Evolutionary conservation across 768 basidiomycete species (phyloP).

Genomic region (Rubroboletus pulcherrimus): DNA sequence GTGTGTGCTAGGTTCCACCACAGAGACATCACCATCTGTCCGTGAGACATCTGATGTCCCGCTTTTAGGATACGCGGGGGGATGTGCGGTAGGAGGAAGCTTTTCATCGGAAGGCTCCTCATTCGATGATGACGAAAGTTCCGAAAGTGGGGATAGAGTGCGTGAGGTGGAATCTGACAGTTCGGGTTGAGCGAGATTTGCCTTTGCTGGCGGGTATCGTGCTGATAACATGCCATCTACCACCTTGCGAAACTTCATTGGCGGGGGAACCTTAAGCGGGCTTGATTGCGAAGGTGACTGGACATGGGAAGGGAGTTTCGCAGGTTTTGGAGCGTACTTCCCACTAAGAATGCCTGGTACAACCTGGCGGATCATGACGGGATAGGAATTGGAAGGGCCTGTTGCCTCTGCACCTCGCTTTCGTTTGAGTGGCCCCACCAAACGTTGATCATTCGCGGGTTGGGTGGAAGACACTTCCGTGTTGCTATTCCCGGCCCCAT

Average conservation of each 20-base stretch:
- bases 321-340: constrained; percentile 27
- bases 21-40: constrained; percentile 1
- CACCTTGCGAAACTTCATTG: constrained; percentile 39
- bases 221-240: constrained; percentile 35
- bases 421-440: constrained; percentile 31
- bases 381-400: constrained; percentile 21
- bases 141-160: constrained; percentile 21
- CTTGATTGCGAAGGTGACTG: constrained; percentile 14
- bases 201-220: constrained; percentile 22
- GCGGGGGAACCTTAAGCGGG: constrained; percentile 22
- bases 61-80: background rate
- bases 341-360: constrained; percentile 32
- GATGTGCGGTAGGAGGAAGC: background rate
- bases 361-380: constrained; percentile 35
- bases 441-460: constrained; percentile 4
- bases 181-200: constrained; percentile 8
- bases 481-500: constrained; percentile 4
- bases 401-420: constrained; percentile 20
- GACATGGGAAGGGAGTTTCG: constrained; percentile 13
- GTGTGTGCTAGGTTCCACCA: constrained; percentile 7
- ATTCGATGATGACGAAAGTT: constrained; percentile 20
- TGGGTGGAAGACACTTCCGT: constrained; percentile 9
- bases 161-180: background rate
- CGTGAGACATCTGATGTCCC: background rate
- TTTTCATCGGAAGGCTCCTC: constrained; percentile 14